Conservation (phyloP, 2,329 filamentous ascomycete genomes). For the Coleophoma eucalyptorum region DNA sequence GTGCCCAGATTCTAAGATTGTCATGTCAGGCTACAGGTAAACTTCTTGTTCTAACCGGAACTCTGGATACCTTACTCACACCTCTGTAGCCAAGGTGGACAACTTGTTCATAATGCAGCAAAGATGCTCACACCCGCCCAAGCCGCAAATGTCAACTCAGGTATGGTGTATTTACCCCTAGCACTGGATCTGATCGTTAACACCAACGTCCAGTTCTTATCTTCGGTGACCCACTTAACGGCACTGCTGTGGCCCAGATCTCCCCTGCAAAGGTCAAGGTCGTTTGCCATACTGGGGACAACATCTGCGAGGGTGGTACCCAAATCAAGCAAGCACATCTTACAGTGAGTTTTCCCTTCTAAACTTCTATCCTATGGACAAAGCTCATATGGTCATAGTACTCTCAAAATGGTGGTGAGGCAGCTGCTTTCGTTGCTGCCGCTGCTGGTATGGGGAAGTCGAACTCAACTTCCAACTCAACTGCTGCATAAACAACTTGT, state of each 20-base stretch:
- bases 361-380: not conserved
- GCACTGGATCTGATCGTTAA: no score
- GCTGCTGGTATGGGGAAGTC: not conserved
- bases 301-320: not conserved
- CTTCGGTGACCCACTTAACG: slow-evolving; percentile 1
- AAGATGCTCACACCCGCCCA: not conserved
- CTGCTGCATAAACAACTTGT: not conserved
- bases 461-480: not conserved
- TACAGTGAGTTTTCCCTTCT: not conserved
- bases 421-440: not conserved
- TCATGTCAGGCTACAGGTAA: slow-evolving; percentile 1
- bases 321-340: not conserved
- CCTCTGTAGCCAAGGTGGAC: not conserved
- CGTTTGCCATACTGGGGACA: not conserved
- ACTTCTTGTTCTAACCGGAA: no score
- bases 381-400: not conserved
- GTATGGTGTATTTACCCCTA: not conserved
- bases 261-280: not conserved
- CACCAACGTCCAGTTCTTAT: not conserved
- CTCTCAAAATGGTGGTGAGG: not conserved
- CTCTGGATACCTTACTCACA: no score
- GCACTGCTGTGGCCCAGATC: not conserved
- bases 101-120: slow-evolving; percentile 1
- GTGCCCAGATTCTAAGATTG: not conserved
- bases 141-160: not conserved